A percentile compares a stretch with the other conserved stretches of the same genome.
These are phyloP conservation scores for Penicillium thymicola DNA, from an alignment of 2,329 filamentous ascomycete species.

Conservation along the genomic window DNA sequence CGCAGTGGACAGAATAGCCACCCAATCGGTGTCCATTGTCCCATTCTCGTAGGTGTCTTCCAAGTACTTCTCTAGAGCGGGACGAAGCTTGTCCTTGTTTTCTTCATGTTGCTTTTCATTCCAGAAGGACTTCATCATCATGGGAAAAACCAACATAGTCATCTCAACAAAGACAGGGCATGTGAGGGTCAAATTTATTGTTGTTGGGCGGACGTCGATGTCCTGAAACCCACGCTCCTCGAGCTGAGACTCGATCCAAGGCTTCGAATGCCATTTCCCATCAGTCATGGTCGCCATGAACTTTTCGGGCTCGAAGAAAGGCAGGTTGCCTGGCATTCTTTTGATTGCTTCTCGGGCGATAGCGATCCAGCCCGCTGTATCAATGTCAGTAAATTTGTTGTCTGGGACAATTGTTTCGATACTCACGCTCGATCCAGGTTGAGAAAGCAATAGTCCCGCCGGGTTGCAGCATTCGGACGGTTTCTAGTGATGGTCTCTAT, in stretches of 20 bases:
- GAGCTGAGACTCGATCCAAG: conserved; percentile 21
- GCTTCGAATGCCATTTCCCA: conserved; percentile 25
- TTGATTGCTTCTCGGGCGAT: conserved; percentile 26
- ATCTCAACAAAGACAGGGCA: conserved; percentile 23
- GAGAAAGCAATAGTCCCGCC: conserved; percentile 35
- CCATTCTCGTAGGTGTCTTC: conserved; percentile 25
- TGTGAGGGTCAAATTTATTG: conserved; percentile 10
- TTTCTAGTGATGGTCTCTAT: conserved; percentile 22
- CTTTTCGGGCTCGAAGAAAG: conserved; percentile 23
- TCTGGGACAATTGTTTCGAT: neutral
- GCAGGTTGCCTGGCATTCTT: conserved; percentile 25
- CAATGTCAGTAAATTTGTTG: neutral
- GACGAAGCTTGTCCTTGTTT: conserved; percentile 17
- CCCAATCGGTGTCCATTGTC: conserved; percentile 23
- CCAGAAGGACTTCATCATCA: conserved; percentile 28
- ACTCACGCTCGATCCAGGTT: conserved; percentile 36
- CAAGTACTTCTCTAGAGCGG: conserved; percentile 24
- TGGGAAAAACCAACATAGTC: conserved; percentile 19
- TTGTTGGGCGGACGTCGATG: conserved; percentile 21
- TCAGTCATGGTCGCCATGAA: conserved; percentile 16
- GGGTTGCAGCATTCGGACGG: conserved; percentile 33
- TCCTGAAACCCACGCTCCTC: conserved; percentile 24
- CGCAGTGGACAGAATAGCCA: conserved; percentile 31
- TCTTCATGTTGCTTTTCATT: conserved; percentile 27
- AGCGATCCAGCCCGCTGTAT: conserved; percentile 27